Evolutionary conservation across 192 early-diverging fungal genomes (phyloP), one percentile per base, ranked within the genome.

Genomic region (Coemansia guatemalensis): DNA sequence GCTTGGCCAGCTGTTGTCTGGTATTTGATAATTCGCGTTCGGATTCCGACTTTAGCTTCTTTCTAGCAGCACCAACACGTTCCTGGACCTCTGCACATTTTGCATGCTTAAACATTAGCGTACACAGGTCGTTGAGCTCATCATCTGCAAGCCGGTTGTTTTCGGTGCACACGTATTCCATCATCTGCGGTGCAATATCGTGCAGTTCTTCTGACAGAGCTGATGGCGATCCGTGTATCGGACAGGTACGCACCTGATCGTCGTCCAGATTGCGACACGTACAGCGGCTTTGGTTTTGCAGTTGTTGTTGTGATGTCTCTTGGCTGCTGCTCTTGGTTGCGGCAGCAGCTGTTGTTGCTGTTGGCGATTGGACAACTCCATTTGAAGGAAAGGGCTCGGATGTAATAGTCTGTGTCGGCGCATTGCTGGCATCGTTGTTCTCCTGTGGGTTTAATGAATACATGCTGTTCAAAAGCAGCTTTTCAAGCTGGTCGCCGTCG

Each of bases 91-190:
- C 78, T n/a, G 72, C 56, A 61, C 78, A 80, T 58, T 74, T 80
- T 29, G 78, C 78, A 27, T 80, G 72, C 65, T 80, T 80, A 48
- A 68, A 80, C 78, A 80, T 80, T 33, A 80, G 65, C 26, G 60
- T 59, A 54, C 78, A 80, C 62, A 80, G 50, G 49, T 80, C 78
- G 33, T 81, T 67, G 25, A 81, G 78, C 57, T 81, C 78, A 18
- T 70, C 71, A 48, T 81, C 73, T 1, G 71, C 73, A 61, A 81
- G 24, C 0, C 60, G 54, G 35, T 81, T 81, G 35, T 61, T 65
- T 11, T 60, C 54, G 2, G 25, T 81, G 69, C 78, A 81, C 61
- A 81, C 78, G 21, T 64, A 68, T 63, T 58, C 61, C 14, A 81
- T 60, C 68, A 81, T 62, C 60, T 81, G 62, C 2, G 71, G 71